A percentile compares a stretch with the other conserved stretches of the same genome.
Evolutionary conservation across 129 eudicot genomes (phyloP).

Genomic region (Centella asiatica): DNA sequence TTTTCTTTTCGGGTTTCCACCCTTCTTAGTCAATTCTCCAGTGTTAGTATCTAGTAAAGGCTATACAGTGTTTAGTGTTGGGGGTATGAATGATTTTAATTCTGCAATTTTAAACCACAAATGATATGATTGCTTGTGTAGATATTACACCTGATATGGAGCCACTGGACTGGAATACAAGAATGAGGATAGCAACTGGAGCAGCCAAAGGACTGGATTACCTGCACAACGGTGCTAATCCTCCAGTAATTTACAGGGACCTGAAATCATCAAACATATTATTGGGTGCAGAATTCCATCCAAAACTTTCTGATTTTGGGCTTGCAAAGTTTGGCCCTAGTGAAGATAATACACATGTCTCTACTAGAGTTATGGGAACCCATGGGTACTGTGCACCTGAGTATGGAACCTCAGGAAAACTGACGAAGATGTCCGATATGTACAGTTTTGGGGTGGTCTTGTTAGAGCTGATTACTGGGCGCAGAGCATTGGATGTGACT

Average conservation of each 20-base stretch:
- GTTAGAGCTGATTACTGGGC: conserved; percentile 41
- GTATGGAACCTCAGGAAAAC: conserved; percentile 26
- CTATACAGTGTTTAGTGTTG: no score
- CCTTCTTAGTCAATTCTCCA: no score
- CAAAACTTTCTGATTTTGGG: conserved; percentile 52
- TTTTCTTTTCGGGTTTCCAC: no score
- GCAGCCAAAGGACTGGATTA: conserved; percentile 40
- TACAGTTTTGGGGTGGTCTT: conserved; percentile 47
- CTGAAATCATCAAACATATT: conserved; percentile 37
- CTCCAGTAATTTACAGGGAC: conserved; percentile 37
- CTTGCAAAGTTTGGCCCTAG: conserved; percentile 33
- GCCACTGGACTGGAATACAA: conserved; percentile 56
- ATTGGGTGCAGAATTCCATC: conserved; percentile 24
- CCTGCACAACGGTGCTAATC: conserved; percentile 29
- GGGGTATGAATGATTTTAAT: neutral
- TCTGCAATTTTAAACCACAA: neutral
- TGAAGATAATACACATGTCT: conserved; percentile 30
- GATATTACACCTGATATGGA: conserved; percentile 47
- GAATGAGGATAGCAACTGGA: conserved; percentile 58
- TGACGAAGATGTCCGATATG: conserved; percentile 28
- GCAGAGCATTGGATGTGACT: conserved; percentile 15
- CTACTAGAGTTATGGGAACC: conserved; percentile 40
- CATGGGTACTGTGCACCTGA: conserved; percentile 46
- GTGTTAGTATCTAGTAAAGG: no score
- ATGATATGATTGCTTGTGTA: conserved; percentile 10